Percentiles rank a stretch among this genome's conserved stretches.
Conservation (phyloP, 345 rosid species). For the Eucalyptus leucophloia region DNA sequence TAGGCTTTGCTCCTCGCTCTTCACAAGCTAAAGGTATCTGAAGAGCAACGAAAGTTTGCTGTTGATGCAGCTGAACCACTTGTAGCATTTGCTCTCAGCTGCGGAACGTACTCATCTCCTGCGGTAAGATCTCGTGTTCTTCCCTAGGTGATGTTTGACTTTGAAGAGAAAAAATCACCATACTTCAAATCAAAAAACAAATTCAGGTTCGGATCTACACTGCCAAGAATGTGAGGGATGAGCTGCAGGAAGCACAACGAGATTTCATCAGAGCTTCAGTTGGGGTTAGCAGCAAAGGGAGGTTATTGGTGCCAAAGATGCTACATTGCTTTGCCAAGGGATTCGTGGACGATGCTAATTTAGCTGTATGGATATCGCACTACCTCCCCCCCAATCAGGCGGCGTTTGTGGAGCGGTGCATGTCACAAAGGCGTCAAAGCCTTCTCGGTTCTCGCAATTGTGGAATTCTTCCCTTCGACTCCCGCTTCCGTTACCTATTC, state of each 20-base stretch:
- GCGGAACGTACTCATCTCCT: conserved; percentile 88
- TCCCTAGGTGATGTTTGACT: background rate
- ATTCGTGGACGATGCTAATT: conserved; percentile 54
- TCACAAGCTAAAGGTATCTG: conserved; percentile 68
- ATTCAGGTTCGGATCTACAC: conserved; percentile 69
- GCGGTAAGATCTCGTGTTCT: conserved; percentile 33
- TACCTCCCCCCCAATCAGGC: conserved; percentile 72
- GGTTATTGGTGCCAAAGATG: conserved; percentile 76
- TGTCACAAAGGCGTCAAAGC: conserved; percentile 55
- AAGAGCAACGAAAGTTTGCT: conserved; percentile 57
- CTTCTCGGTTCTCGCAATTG: conserved; percentile 66
- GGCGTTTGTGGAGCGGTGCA: conserved; percentile 71
- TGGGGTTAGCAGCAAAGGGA: conserved; percentile 80
- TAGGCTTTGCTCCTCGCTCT: conserved; percentile 89
- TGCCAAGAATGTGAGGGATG: conserved; percentile 50
- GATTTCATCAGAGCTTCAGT: conserved; percentile 73
- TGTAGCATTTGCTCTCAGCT: conserved; percentile 72
- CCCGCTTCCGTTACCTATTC: conserved; percentile 76
- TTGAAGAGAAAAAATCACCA: background rate
- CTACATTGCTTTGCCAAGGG: conserved; percentile 68
- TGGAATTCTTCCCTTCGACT: conserved; percentile 64
- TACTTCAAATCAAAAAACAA: too few relatives aligned
- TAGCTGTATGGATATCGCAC: conserved; percentile 77
- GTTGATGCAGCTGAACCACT: conserved; percentile 51
- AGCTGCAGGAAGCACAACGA: conserved; percentile 71